phyloP scores from a whole-genome alignment of 371 early-diverging fungal genomes.

The Fennellomyces sp. region DNA sequence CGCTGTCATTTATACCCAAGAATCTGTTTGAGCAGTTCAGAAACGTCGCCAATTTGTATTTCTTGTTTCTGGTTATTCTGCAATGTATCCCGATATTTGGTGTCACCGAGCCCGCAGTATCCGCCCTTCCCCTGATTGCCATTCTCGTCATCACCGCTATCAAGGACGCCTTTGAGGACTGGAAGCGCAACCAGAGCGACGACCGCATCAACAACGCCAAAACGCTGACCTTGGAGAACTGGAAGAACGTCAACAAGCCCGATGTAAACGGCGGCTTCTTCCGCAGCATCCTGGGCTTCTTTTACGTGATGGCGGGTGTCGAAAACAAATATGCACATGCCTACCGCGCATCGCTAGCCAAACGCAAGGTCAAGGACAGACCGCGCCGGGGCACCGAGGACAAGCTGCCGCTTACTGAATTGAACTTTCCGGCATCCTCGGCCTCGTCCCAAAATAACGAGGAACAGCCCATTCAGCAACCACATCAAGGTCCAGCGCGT shows the following conservation, averaged over 20 bases:
- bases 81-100: constrained; percentile 78
- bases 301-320: constrained; percentile 25
- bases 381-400: constrained; percentile 13
- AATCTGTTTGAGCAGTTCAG: constrained; percentile 93
- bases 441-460: constrained; percentile 8
- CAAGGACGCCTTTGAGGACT: constrained; percentile 96
- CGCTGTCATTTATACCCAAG: constrained; percentile 87
- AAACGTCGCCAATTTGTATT: constrained; percentile 92
- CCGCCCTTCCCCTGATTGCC: constrained; percentile 82
- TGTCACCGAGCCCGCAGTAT: constrained; percentile 74
- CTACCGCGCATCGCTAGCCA: constrained; percentile 10
- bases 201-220: constrained; percentile 65
- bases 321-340: constrained; percentile 23
- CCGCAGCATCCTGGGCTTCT: constrained; percentile 32
- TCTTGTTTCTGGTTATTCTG: constrained; percentile 84
- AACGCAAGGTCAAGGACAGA: neutral
- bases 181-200: constrained; percentile 87
- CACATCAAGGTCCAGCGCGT: constrained; percentile 2
- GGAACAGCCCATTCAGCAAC: neutral
- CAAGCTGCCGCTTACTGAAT: constrained; percentile 18
- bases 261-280: constrained; percentile 25
- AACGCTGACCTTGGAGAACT: constrained; percentile 50
- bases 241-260: constrained; percentile 58
- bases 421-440: constrained; percentile 1
- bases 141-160: constrained; percentile 85